Evolutionary conservation across 1,284 basidiomycete species (phyloP), one percentile per base, ranked within the genome.

Genomic region (Bondarzewia mesenterica): DNA sequence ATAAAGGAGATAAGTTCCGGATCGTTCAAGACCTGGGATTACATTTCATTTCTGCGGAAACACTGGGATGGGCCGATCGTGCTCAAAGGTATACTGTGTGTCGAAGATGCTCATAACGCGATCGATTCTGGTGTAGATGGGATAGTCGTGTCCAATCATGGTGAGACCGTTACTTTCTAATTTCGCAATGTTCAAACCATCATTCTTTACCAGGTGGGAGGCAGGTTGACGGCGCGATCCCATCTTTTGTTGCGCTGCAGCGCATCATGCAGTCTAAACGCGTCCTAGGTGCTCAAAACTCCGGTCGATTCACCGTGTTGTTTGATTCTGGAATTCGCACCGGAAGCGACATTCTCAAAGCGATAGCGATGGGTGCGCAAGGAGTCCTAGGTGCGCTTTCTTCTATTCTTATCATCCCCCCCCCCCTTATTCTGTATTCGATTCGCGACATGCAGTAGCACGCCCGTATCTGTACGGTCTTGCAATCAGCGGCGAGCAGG

Each of bases 101-200:
- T 73, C 20, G 39, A 86, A 70, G 87, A 90, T 57, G 86, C 87
- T 1, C 76, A 82, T 55, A 75, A 73, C 52, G 84, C 84, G 0
- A 58, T 88, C 7, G 77, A 82, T 18, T 59, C 72, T 15, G 80
- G 79, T 1, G 72, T 80, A 7, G 79, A 92, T 53, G 89, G 83
- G 2, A 85, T 93, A 51, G 64, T 91, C 25, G 83, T 92, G 7
- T 86, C 82, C 5, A 92, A 92, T 59, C 89, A 93, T 57, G 89
- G 84, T 80, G 45, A 38, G 66, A n/a, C n/a, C n/a, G n/a, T n/a
- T n/a, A n/a, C n/a, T n/a, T n/a, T n/a, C n/a, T n/a, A n/a, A n/a
- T n/a, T n/a, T n/a, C n/a, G n/a, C n/a, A n/a, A n/a, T n/a, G n/a
- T n/a, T n/a, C n/a, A n/a, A n/a, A n/a, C n/a, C n/a, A n/a, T n/a